Base-by-base conservation (phyloP, 768 basidiomycete species). In the Collybia nuda region DNA sequence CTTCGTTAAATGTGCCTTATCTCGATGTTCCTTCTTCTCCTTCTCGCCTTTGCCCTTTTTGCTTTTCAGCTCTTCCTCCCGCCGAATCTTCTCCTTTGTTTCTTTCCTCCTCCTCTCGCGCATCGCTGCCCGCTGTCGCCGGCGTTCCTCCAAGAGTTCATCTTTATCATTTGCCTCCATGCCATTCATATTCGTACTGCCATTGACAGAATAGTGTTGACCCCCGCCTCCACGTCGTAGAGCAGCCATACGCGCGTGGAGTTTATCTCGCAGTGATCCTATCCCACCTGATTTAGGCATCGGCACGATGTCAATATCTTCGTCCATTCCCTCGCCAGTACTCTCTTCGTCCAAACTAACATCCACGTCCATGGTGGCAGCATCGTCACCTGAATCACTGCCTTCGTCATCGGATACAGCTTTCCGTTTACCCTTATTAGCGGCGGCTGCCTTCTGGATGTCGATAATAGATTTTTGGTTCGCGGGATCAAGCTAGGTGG, bases 91-190 rank as follows among this genome's bases (percentile, higher is more conserved):
- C 69, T 94, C 93, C 63, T 79, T 88, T 6, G 90, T 90, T 72
- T 90, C 88, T 61, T 88, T 90, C 62, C 94, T 71, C 57, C 96
- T 73, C 50, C 84, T 80, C 67, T 98, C 95, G 18, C 94, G 78
- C 77, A 97, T 76, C 28, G 86, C 82, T 0, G 87, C 94, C 4
- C 93, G 75, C 60, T 90, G 85, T 57, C 69, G 68, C 53, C 93
- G 72, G 47, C 89, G 76, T 66, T 93, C 89, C 61, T 93, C 89
- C 45, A 98, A 65, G 40, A 98, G 65, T 53, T 85, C 91, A 62
- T 98, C 94, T 32, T 11, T 32, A 11, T 86, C 85, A 5, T 75
- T 79, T 8, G 82, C 74, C 59, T 81, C 79, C 2, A 61, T 66
- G 22, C 60, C 62, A 9, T 60, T 60, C 17, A 45, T 53, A 47